These are phyloP conservation scores for Nemania sp. DNA, from an alignment of 2,329 filamentous ascomycete genomes.

Conservation along the genomic window DNA sequence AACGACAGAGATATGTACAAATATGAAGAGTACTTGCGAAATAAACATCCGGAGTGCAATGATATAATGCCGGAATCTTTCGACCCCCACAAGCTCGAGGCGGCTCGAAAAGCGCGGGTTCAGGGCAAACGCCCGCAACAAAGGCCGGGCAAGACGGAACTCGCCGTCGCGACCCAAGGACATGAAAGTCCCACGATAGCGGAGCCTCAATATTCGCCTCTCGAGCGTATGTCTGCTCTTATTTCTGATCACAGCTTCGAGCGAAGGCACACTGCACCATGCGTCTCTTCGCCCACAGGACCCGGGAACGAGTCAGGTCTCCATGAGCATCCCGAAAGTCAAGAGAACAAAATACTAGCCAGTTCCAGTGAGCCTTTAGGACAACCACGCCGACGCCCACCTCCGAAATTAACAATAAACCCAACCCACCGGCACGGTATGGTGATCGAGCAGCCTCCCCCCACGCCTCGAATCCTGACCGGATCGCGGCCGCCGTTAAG, in stretches of 20 bases:
- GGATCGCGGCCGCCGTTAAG: conserved; percentile 36
- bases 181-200: not conserved
- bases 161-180: not conserved
- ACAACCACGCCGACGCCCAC: too few species aligned
- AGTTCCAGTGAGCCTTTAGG: too few species aligned
- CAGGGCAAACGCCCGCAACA: not conserved
- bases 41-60: conserved; percentile 17
- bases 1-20: conserved; percentile 2
- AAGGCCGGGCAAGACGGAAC: not conserved
- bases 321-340: conserved; percentile 15
- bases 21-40: conserved; percentile 19
- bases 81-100: conserved; percentile 23
- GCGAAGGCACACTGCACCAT: not conserved
- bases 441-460: too few species aligned
- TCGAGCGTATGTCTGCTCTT: not conserved
- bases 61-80: conserved; percentile 23
- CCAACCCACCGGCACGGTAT: conserved; percentile 1
- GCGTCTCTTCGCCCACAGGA: not conserved
- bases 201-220: not conserved
- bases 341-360: conserved; percentile 4
- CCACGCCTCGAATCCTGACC: conserved; percentile 29
- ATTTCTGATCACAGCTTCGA: not conserved
- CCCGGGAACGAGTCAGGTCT: conserved; percentile 6
- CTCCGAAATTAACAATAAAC: not conserved
- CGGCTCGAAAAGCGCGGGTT: not conserved